Evolutionary conservation across 768 basidiomycete species (phyloP).

Genomic region (Pilatotrama ljubarskyi): DNA sequence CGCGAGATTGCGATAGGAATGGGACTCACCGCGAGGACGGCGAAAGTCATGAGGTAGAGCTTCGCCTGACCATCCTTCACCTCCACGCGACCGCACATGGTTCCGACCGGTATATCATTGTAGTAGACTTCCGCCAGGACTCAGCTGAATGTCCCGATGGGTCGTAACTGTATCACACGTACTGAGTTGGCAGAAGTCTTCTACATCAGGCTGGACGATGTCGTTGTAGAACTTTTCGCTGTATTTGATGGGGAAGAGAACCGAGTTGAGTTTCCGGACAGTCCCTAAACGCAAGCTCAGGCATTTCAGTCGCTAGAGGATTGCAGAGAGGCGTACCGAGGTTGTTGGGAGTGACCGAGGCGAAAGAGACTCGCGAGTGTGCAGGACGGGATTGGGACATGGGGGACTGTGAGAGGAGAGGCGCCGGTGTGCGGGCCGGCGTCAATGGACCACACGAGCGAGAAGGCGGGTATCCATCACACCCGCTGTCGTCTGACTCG

Average conservation of each 20-base stretch:
- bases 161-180: constrained; percentile 32
- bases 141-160: background rate
- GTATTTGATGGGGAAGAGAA: constrained; percentile 88
- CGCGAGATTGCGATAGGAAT: constrained; percentile 7
- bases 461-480: background rate
- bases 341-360: constrained; percentile 79
- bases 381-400: constrained; percentile 34
- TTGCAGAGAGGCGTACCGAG: constrained; percentile 51
- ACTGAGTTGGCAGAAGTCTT: constrained; percentile 89
- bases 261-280: constrained; percentile 66
- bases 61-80: constrained; percentile 53
- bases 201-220: constrained; percentile 72
- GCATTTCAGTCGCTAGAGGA: constrained; percentile 66
- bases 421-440: constrained; percentile 19
- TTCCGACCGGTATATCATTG: constrained; percentile 91
- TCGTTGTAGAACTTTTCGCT: constrained; percentile 86
- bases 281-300: constrained; percentile 52
- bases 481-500: background rate
- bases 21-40: constrained; percentile 74
- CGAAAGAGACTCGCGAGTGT: constrained; percentile 59
- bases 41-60: constrained; percentile 91
- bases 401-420: constrained; percentile 29
- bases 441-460: background rate
- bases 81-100: constrained; percentile 84
- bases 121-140: constrained; percentile 67